A percentile compares a stretch with the other conserved stretches of the same genome.
These are phyloP conservation scores for Penicillium simplicissimum DNA, from an alignment of 495 filamentous ascomycete genomes.

Conservation along the genomic window DNA sequence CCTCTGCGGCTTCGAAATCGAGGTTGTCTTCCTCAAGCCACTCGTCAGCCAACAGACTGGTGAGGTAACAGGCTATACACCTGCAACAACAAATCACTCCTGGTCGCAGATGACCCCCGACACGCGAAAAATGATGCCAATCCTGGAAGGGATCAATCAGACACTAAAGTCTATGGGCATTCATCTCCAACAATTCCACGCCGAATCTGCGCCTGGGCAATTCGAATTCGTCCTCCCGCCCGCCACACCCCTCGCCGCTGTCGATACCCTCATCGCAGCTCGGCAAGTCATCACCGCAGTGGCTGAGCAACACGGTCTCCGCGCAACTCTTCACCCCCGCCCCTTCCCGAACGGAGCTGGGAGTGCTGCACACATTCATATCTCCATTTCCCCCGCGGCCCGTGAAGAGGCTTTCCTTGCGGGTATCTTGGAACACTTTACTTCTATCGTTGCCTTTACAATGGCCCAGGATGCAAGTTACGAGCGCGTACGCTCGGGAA, in stretches of 20 bases:
- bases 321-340: slow-evolving; percentile 77
- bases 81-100: slow-evolving; percentile 48
- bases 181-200: slow-evolving; percentile 70
- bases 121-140: slow-evolving; percentile 44
- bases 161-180: slow-evolving; percentile 63
- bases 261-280: slow-evolving; percentile 72
- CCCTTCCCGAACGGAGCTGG: slow-evolving; percentile 51
- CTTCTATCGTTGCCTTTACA: slow-evolving; percentile 39
- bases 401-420: slow-evolving; percentile 40
- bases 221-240: slow-evolving; percentile 79
- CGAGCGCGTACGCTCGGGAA: slow-evolving; percentile 40
- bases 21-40: slow-evolving; percentile 67
- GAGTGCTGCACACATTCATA: slow-evolving; percentile 46
- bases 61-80: slow-evolving; percentile 19
- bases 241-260: slow-evolving; percentile 61
- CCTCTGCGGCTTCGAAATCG: slow-evolving; percentile 78
- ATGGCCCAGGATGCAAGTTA: slow-evolving; percentile 44
- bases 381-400: slow-evolving; percentile 37
- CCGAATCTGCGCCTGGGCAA: slow-evolving; percentile 73
- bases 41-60: slow-evolving; percentile 17
- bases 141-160: slow-evolving; percentile 64
- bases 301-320: slow-evolving; percentile 46
- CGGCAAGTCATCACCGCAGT: slow-evolving; percentile 63
- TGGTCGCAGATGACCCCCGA: slow-evolving; percentile 48
- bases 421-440: slow-evolving; percentile 36